phyloP scores from a whole-genome alignment of 2,329 filamentous ascomycete genomes.

The Graphilbum fragrans region DNA sequence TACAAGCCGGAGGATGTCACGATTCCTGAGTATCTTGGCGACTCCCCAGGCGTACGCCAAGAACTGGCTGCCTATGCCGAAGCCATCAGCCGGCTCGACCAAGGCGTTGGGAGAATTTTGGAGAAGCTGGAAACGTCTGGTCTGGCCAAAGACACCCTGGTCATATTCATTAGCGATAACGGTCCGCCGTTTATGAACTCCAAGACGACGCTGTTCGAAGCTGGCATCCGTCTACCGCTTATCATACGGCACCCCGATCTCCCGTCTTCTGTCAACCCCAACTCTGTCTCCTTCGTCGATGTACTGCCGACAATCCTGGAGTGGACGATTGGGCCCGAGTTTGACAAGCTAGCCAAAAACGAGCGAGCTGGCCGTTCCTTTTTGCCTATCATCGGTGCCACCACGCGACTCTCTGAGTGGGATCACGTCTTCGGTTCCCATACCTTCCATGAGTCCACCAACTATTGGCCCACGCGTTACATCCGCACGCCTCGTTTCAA shows the following conservation, averaged over 20 bases:
- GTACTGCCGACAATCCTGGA: conserved; percentile 32
- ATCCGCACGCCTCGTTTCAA: conserved; percentile 30
- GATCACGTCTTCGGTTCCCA: conserved; percentile 35
- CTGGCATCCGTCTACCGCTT: conserved; percentile 29
- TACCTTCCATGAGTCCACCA: conserved; percentile 36
- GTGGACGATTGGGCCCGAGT: conserved; percentile 17
- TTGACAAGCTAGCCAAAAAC: not conserved
- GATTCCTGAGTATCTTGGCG: conserved; percentile 27
- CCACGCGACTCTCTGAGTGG: conserved; percentile 11
- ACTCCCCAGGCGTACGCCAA: conserved; percentile 24
- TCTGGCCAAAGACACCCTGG: conserved; percentile 23
- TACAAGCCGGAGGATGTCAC: conserved; percentile 20
- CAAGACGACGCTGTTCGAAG: conserved; percentile 36
- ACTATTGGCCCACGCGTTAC: conserved; percentile 37
- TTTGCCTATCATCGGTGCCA: conserved; percentile 19
- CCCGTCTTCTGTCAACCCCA: conserved; percentile 22
- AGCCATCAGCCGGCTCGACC: conserved; percentile 27
- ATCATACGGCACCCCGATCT: conserved; percentile 22
- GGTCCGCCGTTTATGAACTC: conserved; percentile 37
- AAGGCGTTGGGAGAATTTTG: conserved; percentile 27
- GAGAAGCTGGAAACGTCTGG: conserved; percentile 19
- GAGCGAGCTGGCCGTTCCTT: conserved; percentile 22
- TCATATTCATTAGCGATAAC: conserved; percentile 35
- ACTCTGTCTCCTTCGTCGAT: conserved; percentile 32
- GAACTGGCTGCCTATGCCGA: conserved; percentile 31